Evolutionary conservation across 192 early-diverging fungal species (phyloP).

Genomic region (Umbelopsis vinacea): DNA sequence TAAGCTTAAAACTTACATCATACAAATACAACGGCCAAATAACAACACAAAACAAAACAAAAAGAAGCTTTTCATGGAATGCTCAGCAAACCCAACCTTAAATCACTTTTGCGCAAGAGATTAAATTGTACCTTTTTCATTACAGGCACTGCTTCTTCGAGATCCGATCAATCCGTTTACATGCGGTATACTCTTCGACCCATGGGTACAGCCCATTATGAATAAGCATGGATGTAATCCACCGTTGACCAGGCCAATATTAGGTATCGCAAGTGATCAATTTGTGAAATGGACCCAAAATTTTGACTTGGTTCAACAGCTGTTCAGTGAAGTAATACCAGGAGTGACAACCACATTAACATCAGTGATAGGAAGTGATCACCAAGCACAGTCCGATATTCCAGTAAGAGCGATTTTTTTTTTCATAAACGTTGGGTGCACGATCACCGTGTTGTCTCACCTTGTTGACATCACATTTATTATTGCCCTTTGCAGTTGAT

Average conservation of each 20-base stretch:
- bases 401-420: not conserved
- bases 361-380: conserved; percentile 9
- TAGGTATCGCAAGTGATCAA: conserved; percentile 16
- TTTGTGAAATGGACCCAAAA: conserved; percentile 28
- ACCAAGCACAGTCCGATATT: conserved; percentile 22
- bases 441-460: not conserved
- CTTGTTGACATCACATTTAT: not conserved
- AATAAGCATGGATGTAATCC: not conserved
- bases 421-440: not conserved
- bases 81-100: too few species aligned
- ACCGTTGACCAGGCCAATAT: not conserved
- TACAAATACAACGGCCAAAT: too few species aligned
- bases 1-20: not conserved
- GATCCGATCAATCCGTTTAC: not conserved
- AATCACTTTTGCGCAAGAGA: too few species aligned
- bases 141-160: not conserved
- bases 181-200: conserved; percentile 27
- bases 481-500: not conserved
- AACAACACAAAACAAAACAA: too few species aligned
- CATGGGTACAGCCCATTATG: conserved; percentile 23
- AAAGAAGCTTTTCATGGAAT: too few species aligned
- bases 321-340: not conserved
- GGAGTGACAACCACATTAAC: not conserved
- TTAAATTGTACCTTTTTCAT: not conserved
- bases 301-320: conserved; percentile 23